Conservation (phyloP, 805 yeast species). For the Nakazawaea peltata region DNA sequence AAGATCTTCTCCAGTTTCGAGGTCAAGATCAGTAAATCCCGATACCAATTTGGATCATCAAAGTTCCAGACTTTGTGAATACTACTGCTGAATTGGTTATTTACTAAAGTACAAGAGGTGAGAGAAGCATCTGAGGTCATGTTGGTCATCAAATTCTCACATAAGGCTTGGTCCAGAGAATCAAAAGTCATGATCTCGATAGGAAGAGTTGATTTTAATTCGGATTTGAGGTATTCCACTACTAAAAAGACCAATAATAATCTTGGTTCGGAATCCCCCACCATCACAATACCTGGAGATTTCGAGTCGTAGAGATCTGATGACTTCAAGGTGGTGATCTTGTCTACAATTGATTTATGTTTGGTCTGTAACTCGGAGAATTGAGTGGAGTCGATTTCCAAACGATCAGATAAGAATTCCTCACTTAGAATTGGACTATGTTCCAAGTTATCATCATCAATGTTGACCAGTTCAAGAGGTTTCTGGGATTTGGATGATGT, state of each 20-base stretch:
- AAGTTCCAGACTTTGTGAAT: slow-evolving; percentile 38
- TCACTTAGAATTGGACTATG: slow-evolving; percentile 2
- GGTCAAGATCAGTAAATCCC: slow-evolving; percentile 32
- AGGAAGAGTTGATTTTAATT: slow-evolving; percentile 50
- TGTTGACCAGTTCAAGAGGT: slow-evolving; percentile 1
- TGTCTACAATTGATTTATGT: not conserved
- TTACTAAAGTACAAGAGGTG: too few relatives aligned
- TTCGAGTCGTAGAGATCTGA: slow-evolving; percentile 12
- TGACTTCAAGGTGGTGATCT: not conserved
- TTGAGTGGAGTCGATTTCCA: slow-evolving; percentile 1
- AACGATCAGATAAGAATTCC: slow-evolving; percentile 1
- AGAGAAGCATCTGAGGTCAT: too few relatives aligned
- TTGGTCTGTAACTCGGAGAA: not conserved
- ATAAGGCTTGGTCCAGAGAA: too few relatives aligned
- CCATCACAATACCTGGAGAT: slow-evolving; percentile 38
- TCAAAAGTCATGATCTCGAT: slow-evolving; percentile 78
- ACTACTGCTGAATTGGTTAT: too few relatives aligned
- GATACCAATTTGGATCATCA: slow-evolving; percentile 46
- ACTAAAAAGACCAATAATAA: slow-evolving; percentile 33
- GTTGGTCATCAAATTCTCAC: too few relatives aligned
- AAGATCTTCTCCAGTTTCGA: slow-evolving; percentile 38
- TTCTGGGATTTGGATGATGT: not conserved
- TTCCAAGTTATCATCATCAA: slow-evolving; percentile 5
- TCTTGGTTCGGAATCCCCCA: slow-evolving; percentile 37
- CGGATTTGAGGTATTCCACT: slow-evolving; percentile 34